These are phyloP conservation scores for Epichloe coenophiala DNA, from an alignment of 2,329 filamentous ascomycete genomes.

Conservation along the genomic window DNA sequence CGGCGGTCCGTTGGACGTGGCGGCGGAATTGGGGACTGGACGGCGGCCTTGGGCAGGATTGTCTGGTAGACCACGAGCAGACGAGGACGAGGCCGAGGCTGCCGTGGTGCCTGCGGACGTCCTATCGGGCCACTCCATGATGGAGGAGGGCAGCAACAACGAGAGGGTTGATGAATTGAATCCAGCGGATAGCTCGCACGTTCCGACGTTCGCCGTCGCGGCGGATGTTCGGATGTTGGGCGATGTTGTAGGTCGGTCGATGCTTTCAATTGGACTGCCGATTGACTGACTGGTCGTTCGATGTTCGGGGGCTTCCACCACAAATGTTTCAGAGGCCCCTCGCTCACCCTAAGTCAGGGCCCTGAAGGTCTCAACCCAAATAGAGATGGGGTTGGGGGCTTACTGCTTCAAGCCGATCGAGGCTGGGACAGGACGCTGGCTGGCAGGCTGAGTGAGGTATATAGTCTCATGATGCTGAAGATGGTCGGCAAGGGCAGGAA, in stretches of 20 bases:
- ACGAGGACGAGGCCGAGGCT: conserved; percentile 14
- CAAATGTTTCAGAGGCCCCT: conserved; percentile 20
- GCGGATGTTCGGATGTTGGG: conserved; percentile 3
- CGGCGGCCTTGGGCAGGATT: conserved; percentile 25
- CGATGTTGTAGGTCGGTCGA: not conserved
- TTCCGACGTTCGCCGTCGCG: conserved; percentile 4
- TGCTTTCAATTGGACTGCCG: not conserved
- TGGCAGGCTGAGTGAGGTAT: conserved; percentile 9
- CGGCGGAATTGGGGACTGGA: conserved; percentile 23
- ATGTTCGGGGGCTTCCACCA: conserved; percentile 4
- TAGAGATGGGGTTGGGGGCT: not conserved
- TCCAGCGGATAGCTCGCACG: not conserved
- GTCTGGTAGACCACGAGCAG: conserved; percentile 26
- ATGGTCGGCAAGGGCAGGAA: not conserved
- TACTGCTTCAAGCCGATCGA: conserved; percentile 16
- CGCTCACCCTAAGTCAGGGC: conserved; percentile 7
- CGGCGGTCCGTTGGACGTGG: conserved; percentile 26
- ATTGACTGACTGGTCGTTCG: conserved; percentile 3
- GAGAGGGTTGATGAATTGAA: conserved; percentile 2
- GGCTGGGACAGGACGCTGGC: conserved; percentile 13
- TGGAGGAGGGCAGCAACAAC: conserved; percentile 10
- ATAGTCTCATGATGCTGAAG: conserved; percentile 18
- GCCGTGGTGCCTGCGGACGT: conserved; percentile 12
- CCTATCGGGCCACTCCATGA: conserved; percentile 24
- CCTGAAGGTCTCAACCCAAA: conserved; percentile 11